Evolutionary conservation across 2,329 filamentous ascomycete species (phyloP).

Genomic region (Pseudopyricularia javanii): DNA sequence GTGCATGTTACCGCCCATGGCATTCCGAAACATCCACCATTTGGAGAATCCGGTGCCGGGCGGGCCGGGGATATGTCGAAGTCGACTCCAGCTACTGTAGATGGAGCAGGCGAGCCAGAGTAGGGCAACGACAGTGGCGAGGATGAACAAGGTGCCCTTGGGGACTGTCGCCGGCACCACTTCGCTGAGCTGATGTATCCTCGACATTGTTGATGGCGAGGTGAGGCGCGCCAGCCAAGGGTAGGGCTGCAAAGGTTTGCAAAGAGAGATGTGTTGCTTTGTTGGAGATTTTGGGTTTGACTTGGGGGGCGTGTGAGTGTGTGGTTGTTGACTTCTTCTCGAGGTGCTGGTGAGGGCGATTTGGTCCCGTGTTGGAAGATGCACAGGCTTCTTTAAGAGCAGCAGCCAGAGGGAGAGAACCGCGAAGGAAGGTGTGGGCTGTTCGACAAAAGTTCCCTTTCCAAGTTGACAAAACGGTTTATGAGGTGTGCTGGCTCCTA

Average conservation of each 20-base stretch:
- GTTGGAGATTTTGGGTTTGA: no score
- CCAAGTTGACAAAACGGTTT: background rate
- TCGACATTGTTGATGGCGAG: background rate
- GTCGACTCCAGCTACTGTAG: slow-evolving; percentile 11
- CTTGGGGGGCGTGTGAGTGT: no score
- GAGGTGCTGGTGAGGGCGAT: background rate
- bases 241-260: background rate
- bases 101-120: slow-evolving; percentile 6
- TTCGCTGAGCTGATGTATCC: background rate
- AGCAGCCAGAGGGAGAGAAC: background rate
- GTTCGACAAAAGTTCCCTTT: background rate
- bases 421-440: no score
- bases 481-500: background rate
- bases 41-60: slow-evolving; percentile 12
- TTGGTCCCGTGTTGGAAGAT: background rate
- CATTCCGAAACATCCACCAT: slow-evolving; percentile 17
- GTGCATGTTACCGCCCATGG: slow-evolving; percentile 13
- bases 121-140: slow-evolving; percentile 1
- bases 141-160: background rate
- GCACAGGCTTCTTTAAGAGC: background rate
- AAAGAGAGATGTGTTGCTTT: background rate
- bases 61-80: slow-evolving; percentile 15
- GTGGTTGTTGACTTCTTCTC: background rate
- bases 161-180: background rate
- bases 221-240: background rate